Evolutionary conservation across 352 stramenopile genomes (phyloP), one percentile per base, ranked within the genome.

Genomic region (Globisporangium cylindrosporum): DNA sequence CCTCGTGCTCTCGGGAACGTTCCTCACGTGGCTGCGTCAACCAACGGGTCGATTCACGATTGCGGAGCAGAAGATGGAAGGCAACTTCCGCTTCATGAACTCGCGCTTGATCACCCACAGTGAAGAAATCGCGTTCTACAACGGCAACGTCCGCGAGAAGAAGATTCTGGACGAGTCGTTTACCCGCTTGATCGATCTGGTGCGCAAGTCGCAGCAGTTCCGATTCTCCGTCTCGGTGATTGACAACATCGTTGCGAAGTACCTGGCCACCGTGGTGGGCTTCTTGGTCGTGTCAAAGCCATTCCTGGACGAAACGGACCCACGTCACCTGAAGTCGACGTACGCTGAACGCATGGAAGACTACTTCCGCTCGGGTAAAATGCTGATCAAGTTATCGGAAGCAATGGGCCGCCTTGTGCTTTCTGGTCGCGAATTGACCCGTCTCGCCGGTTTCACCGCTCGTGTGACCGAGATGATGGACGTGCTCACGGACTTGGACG

Each of bases 121-220:
- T 60, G 90, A 97, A 74, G 88, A 94, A 63, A 95, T 97, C 59
- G 90, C 90, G 10, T 97, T 97, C 64, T 97, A 96, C 78, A 92
- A 95, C 59, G 91, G 91, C 59, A 96, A 96, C 61, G 77, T 91
- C 8, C 82, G 89, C 12, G 91, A 97, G 66, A 88, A 91, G 64
- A 73, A 73, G 36, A 90, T 95, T 53, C 57, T 94, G 27, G 82
- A 94, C 64, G 69, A 89, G 67, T 89, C 80, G 27, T 94, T 95
- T 70, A 70, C 71, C 27, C 66, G 73, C 22, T 67, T 96, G 18
- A 83, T 90, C 43, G 74, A 84, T 27, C 70, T 94, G 49, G 73
- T 94, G 57, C 82, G 86, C 41, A 78, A 81, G 60, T 90, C 83
- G 65, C 83, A 92, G 72, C 85, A 94, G 71, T 97, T 97, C 77